Percentiles rank a stretch among this genome's conserved stretches.
phyloP scores from a whole-genome alignment of 2,329 filamentous ascomycete species.

The Ceratocystis ficicola region DNA sequence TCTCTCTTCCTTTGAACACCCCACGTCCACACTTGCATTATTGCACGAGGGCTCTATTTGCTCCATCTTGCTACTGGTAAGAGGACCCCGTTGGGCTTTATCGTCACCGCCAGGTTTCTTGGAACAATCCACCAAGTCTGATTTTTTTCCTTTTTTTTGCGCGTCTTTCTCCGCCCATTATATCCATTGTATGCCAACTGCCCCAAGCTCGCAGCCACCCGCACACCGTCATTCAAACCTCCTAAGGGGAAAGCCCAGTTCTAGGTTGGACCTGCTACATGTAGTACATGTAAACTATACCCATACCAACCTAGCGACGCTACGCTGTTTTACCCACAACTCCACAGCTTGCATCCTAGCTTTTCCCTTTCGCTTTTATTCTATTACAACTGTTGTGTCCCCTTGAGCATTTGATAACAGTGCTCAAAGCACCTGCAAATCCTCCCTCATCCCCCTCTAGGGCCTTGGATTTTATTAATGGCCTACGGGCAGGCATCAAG shows the following conservation, averaged over 20 bases:
- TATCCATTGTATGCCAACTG: background rate
- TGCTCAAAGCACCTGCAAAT: background rate
- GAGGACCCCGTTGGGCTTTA: background rate
- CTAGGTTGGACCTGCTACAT: background rate
- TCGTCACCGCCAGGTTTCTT: background rate
- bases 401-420: background rate
- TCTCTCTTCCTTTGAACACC: slow-evolving; percentile 7
- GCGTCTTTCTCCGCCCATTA: background rate
- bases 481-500: background rate
- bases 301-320: background rate
- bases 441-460: background rate
- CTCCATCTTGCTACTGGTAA: background rate
- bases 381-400: background rate
- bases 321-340: background rate
- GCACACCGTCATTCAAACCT: background rate
- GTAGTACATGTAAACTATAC: background rate
- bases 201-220: background rate
- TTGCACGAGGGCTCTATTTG: background rate
- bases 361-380: background rate
- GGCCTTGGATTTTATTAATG: background rate
- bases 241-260: background rate
- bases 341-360: background rate
- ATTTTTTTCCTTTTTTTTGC: background rate
- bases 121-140: background rate
- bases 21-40: background rate